Evolutionary conservation across 257 asterid species (phyloP).

Genomic region (Przewalskia tangutica): DNA sequence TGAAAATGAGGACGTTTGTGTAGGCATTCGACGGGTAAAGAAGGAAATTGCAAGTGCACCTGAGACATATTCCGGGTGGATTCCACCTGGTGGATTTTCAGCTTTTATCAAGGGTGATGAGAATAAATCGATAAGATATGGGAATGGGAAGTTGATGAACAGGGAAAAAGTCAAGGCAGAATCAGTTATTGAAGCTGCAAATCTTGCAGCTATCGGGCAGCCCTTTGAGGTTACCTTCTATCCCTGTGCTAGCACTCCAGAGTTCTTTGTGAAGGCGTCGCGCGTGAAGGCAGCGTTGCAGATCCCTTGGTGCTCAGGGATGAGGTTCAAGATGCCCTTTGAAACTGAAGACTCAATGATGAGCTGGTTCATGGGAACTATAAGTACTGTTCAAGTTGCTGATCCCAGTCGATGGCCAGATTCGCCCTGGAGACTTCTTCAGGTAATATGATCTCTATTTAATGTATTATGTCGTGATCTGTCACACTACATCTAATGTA

Average conservation of each 20-base stretch:
- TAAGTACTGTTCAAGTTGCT: slow-evolving; percentile 58
- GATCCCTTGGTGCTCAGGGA: slow-evolving; percentile 73
- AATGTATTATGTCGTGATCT: neutral
- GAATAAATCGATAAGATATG: slow-evolving; percentile 18
- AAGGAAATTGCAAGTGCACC: slow-evolving; percentile 36
- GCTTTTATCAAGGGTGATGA: slow-evolving; percentile 7
- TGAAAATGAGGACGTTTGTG: slow-evolving; percentile 61
- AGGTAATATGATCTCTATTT: slow-evolving; percentile 30
- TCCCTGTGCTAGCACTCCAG: slow-evolving; percentile 82
- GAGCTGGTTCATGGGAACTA: slow-evolving; percentile 97
- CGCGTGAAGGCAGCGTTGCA: slow-evolving; percentile 57
- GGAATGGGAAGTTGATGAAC: slow-evolving; percentile 16
- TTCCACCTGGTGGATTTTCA: slow-evolving; percentile 25
- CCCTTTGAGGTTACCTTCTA: slow-evolving; percentile 79
- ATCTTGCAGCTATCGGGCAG: slow-evolving; percentile 55
- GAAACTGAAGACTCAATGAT: slow-evolving; percentile 88
- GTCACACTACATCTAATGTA: neutral
- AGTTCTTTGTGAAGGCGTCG: slow-evolving; percentile 73
- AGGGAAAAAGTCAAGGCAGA: slow-evolving; percentile 53
- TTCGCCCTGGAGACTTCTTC: slow-evolving; percentile 96
- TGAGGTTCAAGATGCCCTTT: slow-evolving; percentile 91
- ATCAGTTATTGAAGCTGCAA: slow-evolving; percentile 66
- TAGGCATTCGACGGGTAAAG: slow-evolving; percentile 76
- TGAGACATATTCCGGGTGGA: slow-evolving; percentile 31
- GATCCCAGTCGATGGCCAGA: slow-evolving; percentile 85